phyloP scores from a whole-genome alignment of 1,284 basidiomycete species.

The Papiliotrema terrestris region DNA sequence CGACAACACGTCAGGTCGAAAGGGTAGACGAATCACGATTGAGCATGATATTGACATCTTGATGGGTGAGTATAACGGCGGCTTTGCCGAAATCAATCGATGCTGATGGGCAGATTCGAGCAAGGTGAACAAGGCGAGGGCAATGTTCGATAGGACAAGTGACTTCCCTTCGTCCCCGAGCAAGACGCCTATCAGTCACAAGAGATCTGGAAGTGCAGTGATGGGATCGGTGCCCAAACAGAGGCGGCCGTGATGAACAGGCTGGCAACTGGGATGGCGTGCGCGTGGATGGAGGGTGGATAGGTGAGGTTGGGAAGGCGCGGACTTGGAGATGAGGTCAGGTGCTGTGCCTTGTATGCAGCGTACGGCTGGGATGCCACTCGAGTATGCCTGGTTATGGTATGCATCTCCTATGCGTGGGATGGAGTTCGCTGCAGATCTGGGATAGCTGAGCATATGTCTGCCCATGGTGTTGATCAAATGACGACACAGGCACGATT shows the following conservation, averaged over 20 bases:
- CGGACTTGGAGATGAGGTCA: too few species aligned
- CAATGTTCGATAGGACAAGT: constrained; percentile 25
- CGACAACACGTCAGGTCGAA: constrained; percentile 28
- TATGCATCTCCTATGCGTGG: too few species aligned
- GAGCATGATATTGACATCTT: constrained; percentile 46
- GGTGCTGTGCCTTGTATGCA: too few species aligned
- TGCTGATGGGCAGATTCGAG: constrained; percentile 24
- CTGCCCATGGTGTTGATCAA: too few species aligned
- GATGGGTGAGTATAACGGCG: constrained; percentile 28
- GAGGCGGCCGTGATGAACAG: constrained; percentile 13
- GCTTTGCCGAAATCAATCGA: too few species aligned
- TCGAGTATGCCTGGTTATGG: too few species aligned
- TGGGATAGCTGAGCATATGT: too few species aligned
- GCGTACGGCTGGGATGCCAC: too few species aligned
- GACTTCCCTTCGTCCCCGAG: constrained; percentile 11
- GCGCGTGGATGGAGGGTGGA: too few species aligned
- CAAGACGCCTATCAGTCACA: constrained; percentile 2
- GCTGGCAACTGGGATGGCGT: too few species aligned
- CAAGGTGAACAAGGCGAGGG: constrained; percentile 26
- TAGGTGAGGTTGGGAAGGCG: not conserved
- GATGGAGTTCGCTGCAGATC: too few species aligned
- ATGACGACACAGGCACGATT: constrained; percentile 2
- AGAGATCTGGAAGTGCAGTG: not conserved
- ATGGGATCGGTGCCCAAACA: constrained; percentile 17
- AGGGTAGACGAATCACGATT: constrained; percentile 41